These are phyloP conservation scores for Yamadazyma atlantica DNA, from an alignment of 1,139 yeast genomes.

Conservation along the genomic window DNA sequence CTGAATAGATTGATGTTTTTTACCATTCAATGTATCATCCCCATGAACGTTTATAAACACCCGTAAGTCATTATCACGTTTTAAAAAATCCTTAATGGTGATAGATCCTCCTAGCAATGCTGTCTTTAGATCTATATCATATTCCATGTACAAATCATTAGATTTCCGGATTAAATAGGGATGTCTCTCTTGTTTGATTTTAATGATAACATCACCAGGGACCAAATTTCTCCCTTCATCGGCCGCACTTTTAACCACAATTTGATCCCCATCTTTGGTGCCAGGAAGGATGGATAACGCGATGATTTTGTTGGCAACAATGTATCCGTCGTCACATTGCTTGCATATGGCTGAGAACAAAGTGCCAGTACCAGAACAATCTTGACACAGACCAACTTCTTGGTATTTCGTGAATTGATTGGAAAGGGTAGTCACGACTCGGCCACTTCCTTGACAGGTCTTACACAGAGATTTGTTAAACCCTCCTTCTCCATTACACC, in stretches of 20 bases:
- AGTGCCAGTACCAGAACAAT: slow-evolving; percentile 38
- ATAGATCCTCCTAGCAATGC: slow-evolving; percentile 58
- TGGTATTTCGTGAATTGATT: slow-evolving; percentile 36
- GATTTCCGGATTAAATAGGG: slow-evolving; percentile 48
- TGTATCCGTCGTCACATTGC: slow-evolving; percentile 37
- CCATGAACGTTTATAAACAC: slow-evolving; percentile 44
- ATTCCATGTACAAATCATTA: slow-evolving; percentile 46
- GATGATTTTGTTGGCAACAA: slow-evolving; percentile 48
- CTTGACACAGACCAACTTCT: slow-evolving; percentile 33
- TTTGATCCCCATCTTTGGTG: slow-evolving; percentile 47
- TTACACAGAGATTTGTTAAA: slow-evolving; percentile 32
- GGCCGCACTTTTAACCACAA: slow-evolving; percentile 56
- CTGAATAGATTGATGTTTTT: slow-evolving; percentile 23
- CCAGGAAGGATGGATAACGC: slow-evolving; percentile 56
- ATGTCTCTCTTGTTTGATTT: slow-evolving; percentile 34
- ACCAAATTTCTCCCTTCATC: slow-evolving; percentile 60
- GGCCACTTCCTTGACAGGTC: slow-evolving; percentile 41
- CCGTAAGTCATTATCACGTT: slow-evolving; percentile 41
- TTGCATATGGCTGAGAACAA: slow-evolving; percentile 20
- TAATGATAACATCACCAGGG: slow-evolving; percentile 68
- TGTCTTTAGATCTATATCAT: slow-evolving; percentile 48
- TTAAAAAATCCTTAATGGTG: slow-evolving; percentile 42
- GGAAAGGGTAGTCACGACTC: slow-evolving; percentile 29
- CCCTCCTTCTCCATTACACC: slow-evolving; percentile 42
- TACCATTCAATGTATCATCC: slow-evolving; percentile 21